Base-by-base conservation (phyloP, 108 stramenopile species). In the Skeletonema costatum region DNA sequence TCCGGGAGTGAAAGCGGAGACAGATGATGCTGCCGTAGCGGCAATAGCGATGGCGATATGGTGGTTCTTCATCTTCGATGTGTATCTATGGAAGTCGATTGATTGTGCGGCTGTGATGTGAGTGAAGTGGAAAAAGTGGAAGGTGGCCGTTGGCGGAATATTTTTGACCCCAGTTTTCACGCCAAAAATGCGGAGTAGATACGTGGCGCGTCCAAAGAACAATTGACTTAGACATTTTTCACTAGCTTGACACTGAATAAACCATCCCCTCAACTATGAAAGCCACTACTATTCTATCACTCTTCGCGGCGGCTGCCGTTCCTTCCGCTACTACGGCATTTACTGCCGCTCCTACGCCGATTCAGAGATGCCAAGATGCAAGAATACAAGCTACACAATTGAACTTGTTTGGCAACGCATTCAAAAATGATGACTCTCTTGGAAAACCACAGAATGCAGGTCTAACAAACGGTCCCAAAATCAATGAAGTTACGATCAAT, bases 341-440 rank as follows among this genome's bases (percentile, higher is more conserved):
- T 14, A 41, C 64, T 33, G n/a, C 63, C 16, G 25, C 66, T 36
- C 53, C 72, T 42, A 21, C 1, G 19, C 35, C 3, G 21, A 74
- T 44, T 21, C 51, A 21, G 21, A 53, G 38, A 61, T 42, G 39
- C 19, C 35, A 17, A 39, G 33, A 33, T 30, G 3, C n/a, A 51
- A 75, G 39, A 39, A 51, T 67, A 29, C 51, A 17, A 30, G 60
- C 65, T 13, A 64, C 82, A 32, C 64, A 75, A 32, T 39, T 83
- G 2, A 48, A 83, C 56, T 58, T 83, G 30, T 86, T 86, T 66
- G 85, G 76, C 32, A 64, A 77, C 48, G 78, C 69, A 9, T 41
- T 82, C 21, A 72, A 82, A 46, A 87, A 85, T 59, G 86, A 87
- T 70, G 86, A 87, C 59, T 64, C 75, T 25, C 80, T 87, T 16